Percentiles rank a stretch among this genome's conserved stretches.
phyloP scores from a whole-genome alignment of 768 basidiomycete genomes.

The Suillus paluster region DNA sequence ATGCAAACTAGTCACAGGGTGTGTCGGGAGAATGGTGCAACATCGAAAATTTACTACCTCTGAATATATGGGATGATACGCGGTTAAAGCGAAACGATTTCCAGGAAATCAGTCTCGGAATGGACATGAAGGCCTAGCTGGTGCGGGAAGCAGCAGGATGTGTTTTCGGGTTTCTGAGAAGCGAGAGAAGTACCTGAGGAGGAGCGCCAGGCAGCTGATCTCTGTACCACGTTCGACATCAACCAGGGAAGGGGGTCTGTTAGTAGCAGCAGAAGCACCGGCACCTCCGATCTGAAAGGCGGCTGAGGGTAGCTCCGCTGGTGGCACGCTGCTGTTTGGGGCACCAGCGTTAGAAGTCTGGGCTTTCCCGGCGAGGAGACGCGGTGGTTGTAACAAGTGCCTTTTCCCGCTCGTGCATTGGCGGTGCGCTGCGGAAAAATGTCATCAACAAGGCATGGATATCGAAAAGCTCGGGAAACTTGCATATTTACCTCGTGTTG shows the following conservation, averaged over 20 bases:
- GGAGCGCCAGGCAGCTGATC: background rate
- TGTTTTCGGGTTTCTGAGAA: background rate
- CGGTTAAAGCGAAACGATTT: no score
- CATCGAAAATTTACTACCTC: no score
- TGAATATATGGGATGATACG: no score
- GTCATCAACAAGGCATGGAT: background rate
- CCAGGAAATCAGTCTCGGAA: background rate
- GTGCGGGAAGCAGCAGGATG: background rate
- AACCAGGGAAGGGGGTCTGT: background rate
- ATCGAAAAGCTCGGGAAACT: background rate
- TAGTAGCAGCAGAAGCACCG: background rate
- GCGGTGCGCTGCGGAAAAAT: background rate
- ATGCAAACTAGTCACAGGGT: no score
- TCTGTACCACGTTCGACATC: background rate
- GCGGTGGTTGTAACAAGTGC: background rate
- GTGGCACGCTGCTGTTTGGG: background rate
- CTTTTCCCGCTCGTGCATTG: background rate
- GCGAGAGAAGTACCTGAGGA: background rate
- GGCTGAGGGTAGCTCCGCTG: background rate
- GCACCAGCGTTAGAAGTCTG: background rate
- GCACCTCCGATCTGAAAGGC: background rate
- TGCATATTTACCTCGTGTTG: background rate
- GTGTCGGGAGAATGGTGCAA: no score
- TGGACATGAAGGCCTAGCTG: background rate
- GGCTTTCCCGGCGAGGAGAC: background rate